Base-by-base conservation (phyloP, 1,284 basidiomycete genomes). In the Fomes fomentarius region DNA sequence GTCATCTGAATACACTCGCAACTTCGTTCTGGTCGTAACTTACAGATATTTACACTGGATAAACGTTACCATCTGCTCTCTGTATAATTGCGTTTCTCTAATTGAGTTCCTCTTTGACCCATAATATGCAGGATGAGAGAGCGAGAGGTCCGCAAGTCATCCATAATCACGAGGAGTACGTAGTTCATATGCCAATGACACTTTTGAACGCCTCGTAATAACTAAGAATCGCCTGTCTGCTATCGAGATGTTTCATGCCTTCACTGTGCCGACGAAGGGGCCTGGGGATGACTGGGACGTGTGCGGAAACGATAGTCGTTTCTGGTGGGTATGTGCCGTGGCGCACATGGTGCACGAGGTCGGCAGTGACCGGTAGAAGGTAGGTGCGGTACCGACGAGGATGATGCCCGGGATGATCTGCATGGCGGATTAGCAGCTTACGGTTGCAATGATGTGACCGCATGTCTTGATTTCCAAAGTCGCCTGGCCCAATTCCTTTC, bases 161-260 rank as follows among this genome's bases (percentile, higher is more conserved):
- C n/a, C n/a, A n/a, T n/a, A n/a, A n/a, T n/a, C n/a, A n/a, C n/a
- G n/a, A n/a, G n/a, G n/a, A n/a, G n/a, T n/a, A n/a, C n/a, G n/a
- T n/a, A n/a, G n/a, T n/a, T n/a, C n/a, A 40, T 28, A 53, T 53
- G 21, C 45, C 45, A 10, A 53, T 33, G n/a, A 53, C n/a, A 37
- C 45, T 11, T 35, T 54, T 62, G 41, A 60, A 60, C 14, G 58
- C 61, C 57, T 74, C 70, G 56, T 61, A 72, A 50, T 72, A 74
- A 1, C 44, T 53, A 15, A 76, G 51, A 12, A 74, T 71, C n/a
- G 46, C 43, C 21, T 52, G 40, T 43, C 73, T 67, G 47, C 68
- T 72, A 47, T 74, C 71, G 26, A 74, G 56, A 38, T 70, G 67
- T 48, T 69, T 68, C 73, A 76, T 74, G 21, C 73, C 71, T 44